phyloP scores from a whole-genome alignment of 441 rosid genomes.

The Erodium texanum region DNA sequence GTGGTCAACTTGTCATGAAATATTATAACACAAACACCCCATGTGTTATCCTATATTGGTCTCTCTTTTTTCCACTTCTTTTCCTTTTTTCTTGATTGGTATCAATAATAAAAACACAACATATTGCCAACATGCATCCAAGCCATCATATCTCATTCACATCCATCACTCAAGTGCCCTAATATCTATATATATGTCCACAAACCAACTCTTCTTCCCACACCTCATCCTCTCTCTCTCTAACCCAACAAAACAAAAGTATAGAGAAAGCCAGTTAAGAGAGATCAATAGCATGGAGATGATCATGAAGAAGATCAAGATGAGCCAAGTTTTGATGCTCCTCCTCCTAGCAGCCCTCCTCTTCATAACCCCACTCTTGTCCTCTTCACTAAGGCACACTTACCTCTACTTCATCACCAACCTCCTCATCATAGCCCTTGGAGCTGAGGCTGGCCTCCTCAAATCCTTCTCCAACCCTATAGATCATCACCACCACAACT shows the following conservation, averaged over 20 bases:
- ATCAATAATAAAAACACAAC: not conserved
- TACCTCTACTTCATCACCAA: conserved; percentile 51
- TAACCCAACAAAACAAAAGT: not conserved
- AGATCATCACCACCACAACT: not conserved
- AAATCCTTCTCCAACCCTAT: conserved; percentile 36
- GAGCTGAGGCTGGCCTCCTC: conserved; percentile 23
- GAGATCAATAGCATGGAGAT: not conserved
- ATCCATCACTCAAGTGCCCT: not conserved
- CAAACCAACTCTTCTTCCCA: not conserved
- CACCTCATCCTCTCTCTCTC: not conserved
- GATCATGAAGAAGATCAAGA: conserved; percentile 34
- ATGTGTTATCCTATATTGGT: not conserved
- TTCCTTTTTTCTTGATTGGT: not conserved
- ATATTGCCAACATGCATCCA: not conserved
- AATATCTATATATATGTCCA: not conserved
- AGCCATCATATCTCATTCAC: not conserved
- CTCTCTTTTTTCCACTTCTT: not conserved
- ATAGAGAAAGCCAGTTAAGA: not conserved
- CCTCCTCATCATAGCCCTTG: conserved; percentile 45
- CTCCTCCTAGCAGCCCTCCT: conserved; percentile 39
- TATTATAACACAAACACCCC: not conserved
- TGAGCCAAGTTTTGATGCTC: conserved; percentile 34
- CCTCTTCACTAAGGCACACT: conserved; percentile 44
- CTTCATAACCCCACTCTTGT: conserved; percentile 34
- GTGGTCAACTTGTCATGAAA: not conserved